Percentiles rank a stretch among this genome's conserved stretches.
These are phyloP conservation scores for Xylaria sp. DNA, from an alignment of 2,329 filamentous ascomycete species.

Conservation along the genomic window DNA sequence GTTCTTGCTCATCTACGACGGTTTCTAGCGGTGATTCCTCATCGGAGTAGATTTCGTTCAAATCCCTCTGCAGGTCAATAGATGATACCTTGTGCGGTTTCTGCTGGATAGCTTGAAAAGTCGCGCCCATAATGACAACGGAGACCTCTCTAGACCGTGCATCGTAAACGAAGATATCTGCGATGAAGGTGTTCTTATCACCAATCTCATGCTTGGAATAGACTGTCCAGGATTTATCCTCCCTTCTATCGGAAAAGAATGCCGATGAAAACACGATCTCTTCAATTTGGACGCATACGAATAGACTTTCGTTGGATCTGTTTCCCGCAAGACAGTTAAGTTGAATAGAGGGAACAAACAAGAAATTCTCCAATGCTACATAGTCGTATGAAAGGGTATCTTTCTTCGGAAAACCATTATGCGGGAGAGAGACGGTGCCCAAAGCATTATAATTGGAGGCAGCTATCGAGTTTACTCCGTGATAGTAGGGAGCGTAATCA, in stretches of 20 bases:
- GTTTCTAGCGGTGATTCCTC: conserved; percentile 13
- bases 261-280: background rate
- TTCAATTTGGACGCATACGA: background rate
- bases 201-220: conserved; percentile 14
- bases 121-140: background rate
- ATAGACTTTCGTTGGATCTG: background rate
- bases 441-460: background rate
- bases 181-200: background rate
- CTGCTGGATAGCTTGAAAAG: background rate
- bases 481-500: conserved; percentile 19
- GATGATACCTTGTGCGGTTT: background rate
- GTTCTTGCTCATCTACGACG: conserved; percentile 18
- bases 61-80: background rate
- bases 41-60: conserved; percentile 11
- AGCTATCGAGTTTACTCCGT: conserved; percentile 5
- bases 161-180: conserved; percentile 16
- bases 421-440: conserved; percentile 10
- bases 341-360: background rate
- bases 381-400: background rate
- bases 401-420: background rate
- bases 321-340: conserved; percentile 2
- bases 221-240: conserved; percentile 1
- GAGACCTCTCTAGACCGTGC: background rate
- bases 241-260: background rate
- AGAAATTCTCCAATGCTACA: background rate